Evolutionary conservation across 2,329 filamentous ascomycete species (phyloP), one percentile per base, ranked within the genome.

Genomic region (Chaetoscypha palmicola): DNA sequence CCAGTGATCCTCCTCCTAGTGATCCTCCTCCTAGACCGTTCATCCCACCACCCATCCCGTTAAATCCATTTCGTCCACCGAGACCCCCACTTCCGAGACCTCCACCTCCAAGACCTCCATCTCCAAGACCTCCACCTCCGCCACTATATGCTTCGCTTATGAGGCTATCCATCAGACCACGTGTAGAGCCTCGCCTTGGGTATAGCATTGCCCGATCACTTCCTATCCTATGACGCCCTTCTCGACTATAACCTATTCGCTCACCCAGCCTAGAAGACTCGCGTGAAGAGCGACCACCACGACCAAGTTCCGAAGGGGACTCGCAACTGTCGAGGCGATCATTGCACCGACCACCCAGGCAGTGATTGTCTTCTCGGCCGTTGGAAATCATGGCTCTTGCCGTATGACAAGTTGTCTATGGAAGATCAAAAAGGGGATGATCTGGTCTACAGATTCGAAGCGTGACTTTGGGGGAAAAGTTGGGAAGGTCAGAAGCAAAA

Each of bases 121-220:
- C 32, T 10, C 32, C 40, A n/a, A 42, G 10, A 19, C 19, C 32
- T 16, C 24, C 39, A 38, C 17, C 12, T 19, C 41, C 41, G 19
- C 24, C 33, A 16, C 14, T 11, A 32, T 26, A 30, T 16, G 11
- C 19, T 14, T 38, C 26, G n/a, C 16, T 44, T 12, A 44, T 19
- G 14, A 48, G 26, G 8, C 46, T 30, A 19, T 46, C 43, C 12
- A 48, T 33, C n/a, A 47, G 26, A 37, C 43, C 38, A 10, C 37
- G 30, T 19, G 43, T 45, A 8, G 46, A 42, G 22, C 37, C 48
- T 11, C 43, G 39, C 33, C 48, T 10, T 12, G 36, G 36, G n/a
- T 43, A 36, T 10, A 47, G 32, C 46, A 46, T 41, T 9, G 43
- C 33, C 20, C 23, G 22, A 11, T 48, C 45, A 14, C 38, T 23